These are phyloP conservation scores for Boletus mariae DNA, from an alignment of 1,284 basidiomycete species.

Conservation along the genomic window DNA sequence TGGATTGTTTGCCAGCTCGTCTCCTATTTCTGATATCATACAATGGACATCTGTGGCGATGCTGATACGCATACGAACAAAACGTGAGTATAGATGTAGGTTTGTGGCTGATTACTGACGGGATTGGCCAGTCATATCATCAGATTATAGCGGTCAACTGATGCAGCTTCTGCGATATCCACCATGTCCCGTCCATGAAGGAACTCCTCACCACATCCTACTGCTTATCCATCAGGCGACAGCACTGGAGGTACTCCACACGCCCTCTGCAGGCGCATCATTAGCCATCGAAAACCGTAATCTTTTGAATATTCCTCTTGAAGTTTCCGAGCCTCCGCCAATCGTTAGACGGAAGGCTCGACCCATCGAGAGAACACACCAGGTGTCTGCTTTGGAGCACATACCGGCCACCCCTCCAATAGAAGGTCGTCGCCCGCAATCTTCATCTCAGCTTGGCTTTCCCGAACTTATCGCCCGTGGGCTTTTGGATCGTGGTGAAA, in stretches of 20 bases:
- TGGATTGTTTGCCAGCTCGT: slow-evolving; percentile 76
- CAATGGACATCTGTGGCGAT: slow-evolving; percentile 88
- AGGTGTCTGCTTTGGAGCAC: slow-evolving; percentile 22
- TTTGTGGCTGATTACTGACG: slow-evolving; percentile 12
- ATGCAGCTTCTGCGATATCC: slow-evolving; percentile 85
- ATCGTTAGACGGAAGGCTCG: slow-evolving; percentile 38
- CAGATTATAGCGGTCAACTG: slow-evolving; percentile 82
- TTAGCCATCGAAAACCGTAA: slow-evolving; percentile 80
- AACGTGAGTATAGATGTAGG: slow-evolving; percentile 47
- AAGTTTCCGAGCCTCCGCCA: slow-evolving; percentile 53
- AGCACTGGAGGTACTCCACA: slow-evolving; percentile 71
- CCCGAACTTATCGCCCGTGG: slow-evolving; percentile 71
- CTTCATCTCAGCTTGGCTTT: slow-evolving; percentile 46
- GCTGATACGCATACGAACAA: slow-evolving; percentile 87
- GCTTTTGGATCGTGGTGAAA: slow-evolving; percentile 71
- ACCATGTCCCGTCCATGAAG: slow-evolving; percentile 37
- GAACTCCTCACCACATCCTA: slow-evolving; percentile 50
- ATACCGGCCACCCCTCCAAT: slow-evolving; percentile 10
- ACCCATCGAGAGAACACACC: slow-evolving; percentile 29
- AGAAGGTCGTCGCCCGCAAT: slow-evolving; percentile 41
- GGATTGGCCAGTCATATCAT: slow-evolving; percentile 62
- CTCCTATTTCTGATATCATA: slow-evolving; percentile 67
- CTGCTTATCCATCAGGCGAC: slow-evolving; percentile 82
- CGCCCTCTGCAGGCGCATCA: slow-evolving; percentile 67
- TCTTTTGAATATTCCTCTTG: slow-evolving; percentile 65